Percentiles rank a stretch among this genome's conserved stretches.
These are phyloP conservation scores for Eucalyptus tenuipes DNA, from an alignment of 345 rosid species.

Conservation along the genomic window DNA sequence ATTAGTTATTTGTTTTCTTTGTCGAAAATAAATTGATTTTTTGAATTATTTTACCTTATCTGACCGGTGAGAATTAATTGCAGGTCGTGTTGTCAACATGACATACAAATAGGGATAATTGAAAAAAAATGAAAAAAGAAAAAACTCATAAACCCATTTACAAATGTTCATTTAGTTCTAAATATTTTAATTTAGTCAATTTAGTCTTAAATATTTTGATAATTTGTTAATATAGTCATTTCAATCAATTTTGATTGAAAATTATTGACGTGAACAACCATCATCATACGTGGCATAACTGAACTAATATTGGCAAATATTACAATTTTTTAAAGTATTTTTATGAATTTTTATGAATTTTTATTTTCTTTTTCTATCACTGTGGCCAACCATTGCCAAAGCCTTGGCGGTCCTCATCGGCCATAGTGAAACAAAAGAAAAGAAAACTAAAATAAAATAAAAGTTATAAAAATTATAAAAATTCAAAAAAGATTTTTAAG, in stretches of 20 bases:
- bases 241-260: not conserved
- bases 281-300: accelerated
- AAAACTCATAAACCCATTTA: not conserved
- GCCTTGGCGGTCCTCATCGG: accelerated
- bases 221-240: not conserved
- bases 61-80: not conserved
- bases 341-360: no score
- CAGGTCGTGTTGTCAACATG: not conserved
- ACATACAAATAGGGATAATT: not conserved
- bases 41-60: no score
- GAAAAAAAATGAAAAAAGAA: no score
- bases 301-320: accelerated
- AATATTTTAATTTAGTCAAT: not conserved
- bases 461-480: no score
- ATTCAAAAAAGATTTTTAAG: not conserved
- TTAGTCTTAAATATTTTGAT: not conserved
- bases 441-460: no score
- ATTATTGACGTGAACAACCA: accelerated
- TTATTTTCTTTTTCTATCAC: no score
- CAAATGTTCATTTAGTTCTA: not conserved
- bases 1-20: not conserved
- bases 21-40: not conserved
- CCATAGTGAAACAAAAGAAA: no score
- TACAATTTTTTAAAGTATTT: no score
- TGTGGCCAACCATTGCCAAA: no score